Evolutionary conservation across 1,284 basidiomycete species (phyloP).

Genomic region (Cutaneotrichosporon mucoides): DNA sequence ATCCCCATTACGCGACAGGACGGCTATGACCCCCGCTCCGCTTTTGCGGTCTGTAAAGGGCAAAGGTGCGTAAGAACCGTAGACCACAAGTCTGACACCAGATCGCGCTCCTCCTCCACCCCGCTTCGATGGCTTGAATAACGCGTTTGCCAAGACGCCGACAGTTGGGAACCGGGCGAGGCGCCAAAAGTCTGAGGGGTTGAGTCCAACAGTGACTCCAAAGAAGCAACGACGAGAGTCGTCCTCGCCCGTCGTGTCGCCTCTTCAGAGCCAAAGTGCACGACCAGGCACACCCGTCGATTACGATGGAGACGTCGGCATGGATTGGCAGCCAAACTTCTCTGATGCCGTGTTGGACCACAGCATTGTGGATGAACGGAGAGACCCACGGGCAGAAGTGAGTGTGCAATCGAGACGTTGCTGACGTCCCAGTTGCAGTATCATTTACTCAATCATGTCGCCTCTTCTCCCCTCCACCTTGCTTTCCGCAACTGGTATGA

Average conservation of each 20-base stretch:
- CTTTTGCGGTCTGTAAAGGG: not conserved
- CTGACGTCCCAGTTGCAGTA: constrained; percentile 28
- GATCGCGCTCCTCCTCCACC: constrained; percentile 21
- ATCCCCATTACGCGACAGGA: constrained; percentile 15
- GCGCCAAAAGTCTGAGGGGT: constrained; percentile 23
- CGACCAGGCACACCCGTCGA: not conserved
- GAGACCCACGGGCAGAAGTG: constrained; percentile 25
- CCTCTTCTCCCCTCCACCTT: constrained; percentile 21
- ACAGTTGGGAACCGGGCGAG: constrained; percentile 24
- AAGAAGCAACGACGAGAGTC: constrained; percentile 9
- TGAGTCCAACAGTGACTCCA: constrained; percentile 22
- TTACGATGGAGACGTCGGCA: not conserved
- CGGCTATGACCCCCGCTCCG: constrained; percentile 16
- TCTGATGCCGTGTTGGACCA: not conserved
- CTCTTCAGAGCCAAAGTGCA: constrained; percentile 5
- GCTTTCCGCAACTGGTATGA: constrained; percentile 6
- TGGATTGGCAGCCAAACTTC: constrained; percentile 21
- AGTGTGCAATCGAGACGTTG: not conserved
- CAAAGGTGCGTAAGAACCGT: too few relatives aligned
- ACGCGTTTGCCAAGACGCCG: constrained; percentile 35
- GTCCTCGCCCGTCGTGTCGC: constrained; percentile 7
- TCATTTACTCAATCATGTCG: constrained; percentile 33
- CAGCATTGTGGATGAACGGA: not conserved
- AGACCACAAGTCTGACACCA: constrained; percentile 1
- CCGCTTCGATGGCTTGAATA: constrained; percentile 30